Conservation (phyloP, 495 filamentous ascomycete species). For the Penicillium verhagenii region DNA sequence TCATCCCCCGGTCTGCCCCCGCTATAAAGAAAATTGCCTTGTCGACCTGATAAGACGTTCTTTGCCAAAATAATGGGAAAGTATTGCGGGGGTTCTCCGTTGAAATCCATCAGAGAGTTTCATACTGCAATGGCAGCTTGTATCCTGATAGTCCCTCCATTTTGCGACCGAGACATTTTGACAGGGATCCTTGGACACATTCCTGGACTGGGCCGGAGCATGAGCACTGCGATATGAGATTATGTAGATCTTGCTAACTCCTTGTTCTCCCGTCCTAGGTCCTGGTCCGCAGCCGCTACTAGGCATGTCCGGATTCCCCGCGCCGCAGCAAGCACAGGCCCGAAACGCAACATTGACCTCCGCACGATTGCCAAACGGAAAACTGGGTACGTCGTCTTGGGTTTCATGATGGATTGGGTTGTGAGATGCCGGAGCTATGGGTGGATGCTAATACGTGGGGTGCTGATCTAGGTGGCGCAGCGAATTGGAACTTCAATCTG, state of each 20-base stretch:
- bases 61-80: background rate
- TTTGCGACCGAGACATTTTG: constrained; percentile 31
- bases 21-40: constrained; percentile 7
- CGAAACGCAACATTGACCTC: constrained; percentile 57
- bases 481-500: constrained; percentile 74
- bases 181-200: constrained; percentile 21
- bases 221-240: constrained; percentile 7
- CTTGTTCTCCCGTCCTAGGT: constrained; percentile 42
- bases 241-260: constrained; percentile 30
- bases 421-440: background rate
- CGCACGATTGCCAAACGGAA: constrained; percentile 72
- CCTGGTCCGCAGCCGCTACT: constrained; percentile 67
- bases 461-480: constrained; percentile 55
- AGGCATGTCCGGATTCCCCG: constrained; percentile 68
- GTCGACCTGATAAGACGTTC: background rate
- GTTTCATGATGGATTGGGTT: background rate
- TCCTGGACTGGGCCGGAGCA: constrained; percentile 18
- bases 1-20: constrained; percentile 6
- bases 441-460: constrained; percentile 33
- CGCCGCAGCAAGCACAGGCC: constrained; percentile 62
- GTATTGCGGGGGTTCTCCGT: too few relatives aligned
- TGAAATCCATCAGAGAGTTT: constrained; percentile 1
- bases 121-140: constrained; percentile 25
- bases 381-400: constrained; percentile 58
- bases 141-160: constrained; percentile 17